A percentile compares a stretch with the other conserved stretches of the same genome.
These are phyloP conservation scores for Saccharomycopsis amapae DNA, from an alignment of 805 yeast species.

Conservation along the genomic window DNA sequence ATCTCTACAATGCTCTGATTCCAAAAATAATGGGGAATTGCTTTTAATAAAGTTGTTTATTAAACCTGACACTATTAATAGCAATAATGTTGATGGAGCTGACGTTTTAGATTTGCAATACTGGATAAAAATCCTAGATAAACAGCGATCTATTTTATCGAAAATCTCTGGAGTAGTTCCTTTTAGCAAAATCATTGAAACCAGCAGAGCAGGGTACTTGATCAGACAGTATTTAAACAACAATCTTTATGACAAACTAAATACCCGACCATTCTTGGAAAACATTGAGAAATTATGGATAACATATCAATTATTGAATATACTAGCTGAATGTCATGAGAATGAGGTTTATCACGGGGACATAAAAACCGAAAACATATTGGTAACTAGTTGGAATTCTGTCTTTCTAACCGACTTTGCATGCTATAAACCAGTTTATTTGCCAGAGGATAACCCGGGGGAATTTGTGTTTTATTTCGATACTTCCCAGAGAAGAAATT, in stretches of 20 bases:
- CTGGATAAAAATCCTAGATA: conserved; percentile 28
- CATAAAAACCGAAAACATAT: conserved; percentile 80
- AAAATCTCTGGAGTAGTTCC: conserved; percentile 60
- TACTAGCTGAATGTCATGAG: conserved; percentile 57
- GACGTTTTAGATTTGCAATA: conserved; percentile 11
- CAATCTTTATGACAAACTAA: conserved; percentile 79
- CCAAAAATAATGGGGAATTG: background rate
- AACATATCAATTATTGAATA: conserved; percentile 67
- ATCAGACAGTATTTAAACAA: conserved; percentile 74
- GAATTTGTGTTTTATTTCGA: conserved; percentile 90
- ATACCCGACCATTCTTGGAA: conserved; percentile 82
- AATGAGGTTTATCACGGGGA: conserved; percentile 75
- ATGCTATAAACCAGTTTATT: conserved; percentile 68
- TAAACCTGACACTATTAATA: conserved; percentile 15
- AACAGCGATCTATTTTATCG: conserved; percentile 34
- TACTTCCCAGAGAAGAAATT: conserved; percentile 75
- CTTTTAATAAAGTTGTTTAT: conserved; percentile 17
- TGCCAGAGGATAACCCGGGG: conserved; percentile 92
- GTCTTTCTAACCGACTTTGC: conserved; percentile 76
- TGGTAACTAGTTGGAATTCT: conserved; percentile 90
- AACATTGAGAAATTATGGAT: conserved; percentile 78
- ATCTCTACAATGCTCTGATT: conserved; percentile 15
- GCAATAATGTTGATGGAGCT: background rate
- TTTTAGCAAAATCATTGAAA: conserved; percentile 68
- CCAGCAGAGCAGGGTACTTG: conserved; percentile 86